phyloP scores from a whole-genome alignment of 495 filamentous ascomycete genomes.

The Trichoderma virens region DNA sequence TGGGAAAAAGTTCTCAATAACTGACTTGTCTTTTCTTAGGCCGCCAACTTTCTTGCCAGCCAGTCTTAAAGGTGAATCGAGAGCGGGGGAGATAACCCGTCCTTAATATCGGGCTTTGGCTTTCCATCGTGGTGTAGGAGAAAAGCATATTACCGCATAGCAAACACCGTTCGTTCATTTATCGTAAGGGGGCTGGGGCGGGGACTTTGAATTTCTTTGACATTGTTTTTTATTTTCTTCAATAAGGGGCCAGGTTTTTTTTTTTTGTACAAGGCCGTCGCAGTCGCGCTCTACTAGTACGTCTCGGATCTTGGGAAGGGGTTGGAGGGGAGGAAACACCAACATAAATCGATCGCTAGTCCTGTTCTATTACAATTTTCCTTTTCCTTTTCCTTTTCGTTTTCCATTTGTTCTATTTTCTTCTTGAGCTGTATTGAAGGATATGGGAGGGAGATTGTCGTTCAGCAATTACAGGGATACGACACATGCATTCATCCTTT shows the following conservation, averaged over 20 bases:
- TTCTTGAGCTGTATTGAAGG: not conserved
- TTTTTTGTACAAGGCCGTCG: not conserved
- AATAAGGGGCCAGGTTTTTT: not conserved
- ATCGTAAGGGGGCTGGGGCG: not conserved
- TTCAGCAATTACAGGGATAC: not conserved
- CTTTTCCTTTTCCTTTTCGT: not conserved
- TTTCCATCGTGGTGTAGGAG: not conserved
- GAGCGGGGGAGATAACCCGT: not conserved
- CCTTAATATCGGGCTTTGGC: not conserved
- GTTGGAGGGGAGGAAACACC: not conserved
- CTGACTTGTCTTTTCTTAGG: constrained; percentile 22
- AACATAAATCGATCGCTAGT: not conserved
- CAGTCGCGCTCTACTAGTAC: not conserved
- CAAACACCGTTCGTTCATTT: constrained; percentile 18
- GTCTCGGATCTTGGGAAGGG: not conserved
- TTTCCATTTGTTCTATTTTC: not conserved
- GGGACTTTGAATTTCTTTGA: not conserved
- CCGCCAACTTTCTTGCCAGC: constrained; percentile 40
- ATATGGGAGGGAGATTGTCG: not conserved
- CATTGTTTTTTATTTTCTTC: constrained; percentile 3
- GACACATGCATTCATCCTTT: not conserved
- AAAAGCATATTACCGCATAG: constrained; percentile 13
- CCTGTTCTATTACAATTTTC: not conserved
- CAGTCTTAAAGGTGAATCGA: constrained; percentile 25
- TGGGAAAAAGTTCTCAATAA: constrained; percentile 1